Percentiles rank a stretch among this genome's conserved stretches.
Conservation (phyloP, 2,329 filamentous ascomycete genomes). For the Colletotrichum musicola region DNA sequence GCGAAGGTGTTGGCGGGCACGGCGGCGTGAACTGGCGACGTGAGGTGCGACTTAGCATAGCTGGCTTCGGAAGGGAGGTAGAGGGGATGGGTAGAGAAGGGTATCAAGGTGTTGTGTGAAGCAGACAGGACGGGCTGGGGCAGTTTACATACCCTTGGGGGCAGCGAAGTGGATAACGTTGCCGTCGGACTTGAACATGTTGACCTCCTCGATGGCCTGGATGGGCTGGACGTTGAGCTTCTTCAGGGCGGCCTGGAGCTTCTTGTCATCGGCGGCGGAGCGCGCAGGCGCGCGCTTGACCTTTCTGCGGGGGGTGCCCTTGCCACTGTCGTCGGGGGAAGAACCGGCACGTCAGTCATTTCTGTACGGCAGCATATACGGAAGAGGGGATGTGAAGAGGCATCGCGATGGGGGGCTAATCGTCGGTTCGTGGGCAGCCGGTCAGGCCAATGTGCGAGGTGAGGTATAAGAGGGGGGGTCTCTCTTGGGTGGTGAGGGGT, state of each 20-base stretch:
- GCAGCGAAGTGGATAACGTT: constrained; percentile 99
- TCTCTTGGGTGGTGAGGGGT: constrained; percentile 26
- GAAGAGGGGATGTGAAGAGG: not conserved
- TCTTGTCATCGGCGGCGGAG: constrained; percentile 98
- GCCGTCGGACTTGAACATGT: constrained; percentile 99
- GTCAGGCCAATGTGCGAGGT: not conserved
- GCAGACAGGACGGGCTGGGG: not conserved
- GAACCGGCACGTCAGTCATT: constrained; percentile 46
- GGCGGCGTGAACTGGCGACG: constrained; percentile 85
- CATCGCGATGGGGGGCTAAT: too few relatives aligned
- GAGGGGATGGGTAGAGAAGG: too few relatives aligned
- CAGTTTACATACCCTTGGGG: constrained; percentile 83
- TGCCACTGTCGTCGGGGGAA: constrained; percentile 72
- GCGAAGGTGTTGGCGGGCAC: constrained; percentile 99
- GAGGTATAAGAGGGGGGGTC: not conserved
- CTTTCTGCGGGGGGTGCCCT: constrained; percentile 97
- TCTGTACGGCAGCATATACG: constrained; percentile 30
- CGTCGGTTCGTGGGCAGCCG: not conserved
- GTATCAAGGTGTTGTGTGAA: not conserved
- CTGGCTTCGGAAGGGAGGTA: not conserved
- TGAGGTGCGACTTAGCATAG: not conserved
- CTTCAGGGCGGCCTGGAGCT: constrained; percentile 96
- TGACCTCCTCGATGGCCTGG: constrained; percentile 99
- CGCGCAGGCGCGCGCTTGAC: constrained; percentile 97
- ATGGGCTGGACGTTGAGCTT: constrained; percentile 99